These are phyloP conservation scores for Xenosphaeropsis pyriputrescens DNA, from an alignment of 2,329 filamentous ascomycete genomes.

Conservation along the genomic window DNA sequence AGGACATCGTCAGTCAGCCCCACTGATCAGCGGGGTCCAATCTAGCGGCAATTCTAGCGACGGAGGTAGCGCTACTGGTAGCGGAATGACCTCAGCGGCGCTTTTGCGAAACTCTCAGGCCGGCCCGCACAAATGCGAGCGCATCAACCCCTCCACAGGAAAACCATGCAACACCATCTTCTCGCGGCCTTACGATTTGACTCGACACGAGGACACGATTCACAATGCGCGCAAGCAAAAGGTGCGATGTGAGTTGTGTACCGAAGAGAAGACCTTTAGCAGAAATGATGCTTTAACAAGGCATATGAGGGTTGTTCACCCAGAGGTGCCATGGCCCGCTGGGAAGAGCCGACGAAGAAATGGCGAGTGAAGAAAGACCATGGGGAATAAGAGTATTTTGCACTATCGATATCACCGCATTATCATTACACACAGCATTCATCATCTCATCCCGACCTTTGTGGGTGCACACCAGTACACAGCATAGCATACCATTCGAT, in stretches of 20 bases:
- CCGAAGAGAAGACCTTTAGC: conserved; percentile 94
- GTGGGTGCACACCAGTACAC: no score
- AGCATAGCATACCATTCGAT: no score
- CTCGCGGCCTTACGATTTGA: conserved; percentile 90
- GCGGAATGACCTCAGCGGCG: conserved; percentile 32
- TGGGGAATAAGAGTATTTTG: no score
- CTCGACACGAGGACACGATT: conserved; percentile 92
- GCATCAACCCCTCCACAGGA: conserved; percentile 86
- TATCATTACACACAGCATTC: no score
- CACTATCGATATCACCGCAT: no score
- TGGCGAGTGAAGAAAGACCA: background rate
- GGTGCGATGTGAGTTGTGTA: conserved; percentile 82
- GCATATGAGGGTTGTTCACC: conserved; percentile 90
- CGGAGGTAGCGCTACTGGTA: conserved; percentile 13
- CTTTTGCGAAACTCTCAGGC: conserved; percentile 69
- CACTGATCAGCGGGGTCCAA: conserved; percentile 23
- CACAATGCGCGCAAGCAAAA: conserved; percentile 93
- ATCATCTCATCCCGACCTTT: no score
- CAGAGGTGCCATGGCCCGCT: conserved; percentile 63
- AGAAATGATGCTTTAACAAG: conserved; percentile 86
- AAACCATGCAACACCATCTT: conserved; percentile 93
- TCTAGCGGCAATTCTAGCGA: conserved; percentile 5
- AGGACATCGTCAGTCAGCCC: conserved; percentile 65
- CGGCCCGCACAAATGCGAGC: conserved; percentile 83
- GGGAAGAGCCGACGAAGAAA: conserved; percentile 35